phyloP scores from a whole-genome alignment of 768 basidiomycete species.

The Termitomyces sp. region DNA sequence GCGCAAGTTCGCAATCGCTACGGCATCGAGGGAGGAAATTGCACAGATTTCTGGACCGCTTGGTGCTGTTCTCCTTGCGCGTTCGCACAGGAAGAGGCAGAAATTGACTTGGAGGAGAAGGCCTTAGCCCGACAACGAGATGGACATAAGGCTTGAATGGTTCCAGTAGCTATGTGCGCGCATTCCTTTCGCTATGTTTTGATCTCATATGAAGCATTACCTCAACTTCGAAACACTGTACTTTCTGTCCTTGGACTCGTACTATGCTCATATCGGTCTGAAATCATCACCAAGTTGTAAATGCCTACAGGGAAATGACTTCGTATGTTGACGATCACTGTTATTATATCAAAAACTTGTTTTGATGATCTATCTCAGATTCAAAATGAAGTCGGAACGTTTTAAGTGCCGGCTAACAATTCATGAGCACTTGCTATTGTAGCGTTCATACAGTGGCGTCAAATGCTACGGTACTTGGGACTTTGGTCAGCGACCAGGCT shows the following conservation, averaged over 20 bases:
- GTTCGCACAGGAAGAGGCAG: conserved; percentile 36
- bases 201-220: not conserved
- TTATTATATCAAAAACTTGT: too few species aligned
- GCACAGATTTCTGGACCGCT: conserved; percentile 26
- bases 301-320: not conserved
- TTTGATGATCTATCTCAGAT: too few species aligned
- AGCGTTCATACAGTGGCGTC: not conserved
- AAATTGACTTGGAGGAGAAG: conserved; percentile 35
- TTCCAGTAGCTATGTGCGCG: not conserved
- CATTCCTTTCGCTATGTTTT: not conserved
- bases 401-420: too few species aligned
- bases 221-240: not conserved
- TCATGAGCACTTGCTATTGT: not conserved
- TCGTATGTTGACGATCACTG: too few species aligned
- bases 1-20: conserved; percentile 28
- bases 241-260: not conserved
- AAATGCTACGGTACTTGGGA: not conserved
- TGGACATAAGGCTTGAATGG: conserved; percentile 8
- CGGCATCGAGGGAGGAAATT: conserved; percentile 27
- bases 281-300: not conserved
- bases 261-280: not conserved
- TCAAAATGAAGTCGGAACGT: not conserved
- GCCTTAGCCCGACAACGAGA: conserved; percentile 14
- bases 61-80: conserved; percentile 36
- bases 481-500: not conserved